phyloP scores from a whole-genome alignment of 192 early-diverging fungal genomes.

The Gaertneriomyces semiglobifer region DNA sequence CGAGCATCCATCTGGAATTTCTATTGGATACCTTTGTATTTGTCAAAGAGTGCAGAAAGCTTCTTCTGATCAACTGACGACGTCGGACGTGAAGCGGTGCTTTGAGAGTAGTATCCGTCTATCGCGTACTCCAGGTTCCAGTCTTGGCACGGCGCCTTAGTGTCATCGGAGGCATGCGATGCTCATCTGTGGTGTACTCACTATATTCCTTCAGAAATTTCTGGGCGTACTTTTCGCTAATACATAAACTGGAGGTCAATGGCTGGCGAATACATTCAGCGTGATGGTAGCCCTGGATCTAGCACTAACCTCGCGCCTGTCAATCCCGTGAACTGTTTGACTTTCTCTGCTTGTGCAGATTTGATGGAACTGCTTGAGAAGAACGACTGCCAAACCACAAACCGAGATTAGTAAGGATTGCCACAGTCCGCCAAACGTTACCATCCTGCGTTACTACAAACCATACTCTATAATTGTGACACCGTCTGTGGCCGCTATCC shows the following conservation, averaged over 20 bases:
- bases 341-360: slow-evolving; percentile 40
- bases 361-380: slow-evolving; percentile 13
- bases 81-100: slow-evolving; percentile 7
- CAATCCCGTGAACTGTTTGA: slow-evolving; percentile 45
- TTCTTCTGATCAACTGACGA: slow-evolving; percentile 30
- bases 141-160: slow-evolving; percentile 24
- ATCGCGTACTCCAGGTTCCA: slow-evolving; percentile 71
- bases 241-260: background rate
- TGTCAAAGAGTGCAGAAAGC: slow-evolving; percentile 62
- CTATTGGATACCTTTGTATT: slow-evolving; percentile 63
- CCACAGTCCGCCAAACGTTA: too few species aligned
- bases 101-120: slow-evolving; percentile 53
- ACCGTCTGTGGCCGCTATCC: too few species aligned
- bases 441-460: too few species aligned
- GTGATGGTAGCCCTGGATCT: background rate
- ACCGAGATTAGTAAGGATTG: background rate
- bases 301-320: slow-evolving; percentile 40
- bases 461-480: too few species aligned
- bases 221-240: slow-evolving; percentile 56
- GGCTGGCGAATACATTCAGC: background rate
- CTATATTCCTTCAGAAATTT: slow-evolving; percentile 47
- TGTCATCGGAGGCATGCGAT: background rate
- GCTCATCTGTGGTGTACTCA: background rate
- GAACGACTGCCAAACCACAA: background rate
- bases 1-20: background rate